Evolutionary conservation across 306 rosid species (phyloP).

Genomic region (Mimosa pudica): DNA sequence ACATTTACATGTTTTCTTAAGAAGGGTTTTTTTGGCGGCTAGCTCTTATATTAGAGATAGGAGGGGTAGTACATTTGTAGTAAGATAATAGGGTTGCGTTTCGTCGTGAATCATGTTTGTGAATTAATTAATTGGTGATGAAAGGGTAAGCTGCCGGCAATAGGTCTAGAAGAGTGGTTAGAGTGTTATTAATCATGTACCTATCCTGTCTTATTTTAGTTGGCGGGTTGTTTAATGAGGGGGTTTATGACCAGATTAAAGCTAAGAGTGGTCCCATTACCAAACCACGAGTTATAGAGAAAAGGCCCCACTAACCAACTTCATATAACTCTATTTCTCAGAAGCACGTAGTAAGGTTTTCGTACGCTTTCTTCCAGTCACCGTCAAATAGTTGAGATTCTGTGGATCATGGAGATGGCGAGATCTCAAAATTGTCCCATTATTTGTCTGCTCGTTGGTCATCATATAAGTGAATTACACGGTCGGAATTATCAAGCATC

Average conservation of each 20-base stretch:
- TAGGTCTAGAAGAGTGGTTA: not conserved
- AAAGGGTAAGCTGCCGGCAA: slow-evolving; percentile 41
- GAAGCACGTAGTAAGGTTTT: slow-evolving; percentile 19
- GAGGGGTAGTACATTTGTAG: not conserved
- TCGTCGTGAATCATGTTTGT: slow-evolving; percentile 1
- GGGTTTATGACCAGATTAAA: slow-evolving; percentile 44
- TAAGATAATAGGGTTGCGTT: not conserved
- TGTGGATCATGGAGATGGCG: not conserved
- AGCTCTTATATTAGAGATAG: too few species aligned
- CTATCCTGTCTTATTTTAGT: slow-evolving; percentile 24
- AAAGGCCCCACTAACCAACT: slow-evolving; percentile 36
- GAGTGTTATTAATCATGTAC: slow-evolving; percentile 26
- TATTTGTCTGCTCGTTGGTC: not conserved
- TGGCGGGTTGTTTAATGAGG: slow-evolving; percentile 44
- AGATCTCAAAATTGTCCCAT: slow-evolving; percentile 7
- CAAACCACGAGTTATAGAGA: slow-evolving; percentile 24
- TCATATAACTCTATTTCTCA: not conserved
- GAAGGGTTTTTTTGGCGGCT: too few species aligned
- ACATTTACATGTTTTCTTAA: too few species aligned
- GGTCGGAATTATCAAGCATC: not conserved
- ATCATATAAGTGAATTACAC: not conserved
- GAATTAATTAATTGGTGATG: slow-evolving; percentile 6
- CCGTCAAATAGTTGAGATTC: slow-evolving; percentile 20
- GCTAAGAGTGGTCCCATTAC: slow-evolving; percentile 47
- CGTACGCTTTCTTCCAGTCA: slow-evolving; percentile 15